Base-by-base conservation (phyloP, 495 filamentous ascomycete genomes). In the Astrocystis sublimbata region DNA sequence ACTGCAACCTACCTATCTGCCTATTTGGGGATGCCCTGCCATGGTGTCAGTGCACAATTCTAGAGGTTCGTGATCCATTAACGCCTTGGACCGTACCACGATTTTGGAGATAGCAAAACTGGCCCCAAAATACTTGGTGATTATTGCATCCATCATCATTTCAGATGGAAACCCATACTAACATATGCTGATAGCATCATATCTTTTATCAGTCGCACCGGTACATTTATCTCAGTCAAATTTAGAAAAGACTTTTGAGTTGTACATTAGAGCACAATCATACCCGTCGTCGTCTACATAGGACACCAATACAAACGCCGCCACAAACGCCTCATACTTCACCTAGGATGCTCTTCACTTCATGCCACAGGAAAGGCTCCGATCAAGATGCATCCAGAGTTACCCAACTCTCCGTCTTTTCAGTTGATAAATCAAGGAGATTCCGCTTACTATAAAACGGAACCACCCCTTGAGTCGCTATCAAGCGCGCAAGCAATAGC, bases 361-460 rank as follows among this genome's bases (percentile, higher is more conserved):
- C 56, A 23, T 17, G 3, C 17, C 26, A 49, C 31, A 17, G 19
- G 13, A 24, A 6, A 15, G 9, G 7, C 31, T 17, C 12, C 13
- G 21, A 35, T 10, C 46, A 36, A 51, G n/a, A 45, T 58, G 54
- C 35, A 52, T 6, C 2, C 54, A n/a, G n/a, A 58, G 15, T 28
- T 15, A 42, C 54, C 30, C 28, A 2, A 28, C 30, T 45, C n/a
- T 36, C 38, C 24, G 5, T 4, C 36, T 17, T 13, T 26, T 12
- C 23, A 60, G 58, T 6, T 52, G 26, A 12, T 46, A 7, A 10
- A 28, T 24, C 30, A 23, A 17, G 30, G 23, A 40, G 51, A 54
- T 35, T 8, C 51, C 12, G 12, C 19, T 12, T 23, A 24, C 30
- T 3, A 40, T 21, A 9, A 42, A 3, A 52, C 49, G 15, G 30